Evolutionary conservation across 768 basidiomycete genomes (phyloP).

Genomic region (Russula compacta): DNA sequence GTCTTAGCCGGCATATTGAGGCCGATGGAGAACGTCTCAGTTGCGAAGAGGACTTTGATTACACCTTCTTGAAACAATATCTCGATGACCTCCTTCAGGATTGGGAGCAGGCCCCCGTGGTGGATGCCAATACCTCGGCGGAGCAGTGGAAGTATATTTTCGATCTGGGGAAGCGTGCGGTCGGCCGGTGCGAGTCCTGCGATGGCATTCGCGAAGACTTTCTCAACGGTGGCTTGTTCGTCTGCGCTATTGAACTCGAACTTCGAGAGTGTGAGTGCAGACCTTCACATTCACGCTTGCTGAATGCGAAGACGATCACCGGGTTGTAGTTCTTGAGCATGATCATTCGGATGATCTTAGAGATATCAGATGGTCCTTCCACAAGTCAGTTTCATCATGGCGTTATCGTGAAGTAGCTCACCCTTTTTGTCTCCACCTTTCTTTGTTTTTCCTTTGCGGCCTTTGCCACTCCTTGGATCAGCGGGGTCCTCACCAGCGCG

Average conservation of each 20-base stretch:
- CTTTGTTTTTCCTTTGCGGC: constrained; percentile 83
- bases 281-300: constrained; percentile 94
- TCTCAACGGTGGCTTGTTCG: constrained; percentile 78
- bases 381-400: constrained; percentile 5
- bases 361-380: constrained; percentile 83
- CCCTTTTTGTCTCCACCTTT: constrained; percentile 95
- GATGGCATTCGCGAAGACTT: constrained; percentile 92
- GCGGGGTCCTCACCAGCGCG: constrained; percentile 86
- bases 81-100: constrained; percentile 97
- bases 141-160: constrained; percentile 84
- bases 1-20: constrained; percentile 99
- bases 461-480: constrained; percentile 74
- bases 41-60: constrained; percentile 97
- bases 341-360: constrained; percentile 97
- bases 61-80: constrained; percentile 97
- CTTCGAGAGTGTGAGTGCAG: constrained; percentile 86
- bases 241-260: constrained; percentile 91
- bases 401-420: constrained; percentile 24
- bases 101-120: constrained; percentile 94
- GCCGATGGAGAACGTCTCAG: constrained; percentile 96
- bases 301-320: constrained; percentile 97
- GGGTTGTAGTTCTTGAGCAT: constrained; percentile 97
- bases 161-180: constrained; percentile 84
- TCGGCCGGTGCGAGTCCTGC: constrained; percentile 82
- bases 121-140: constrained; percentile 96